phyloP scores from a whole-genome alignment of 345 rosid genomes.

The Gossypium sturtianum region DNA sequence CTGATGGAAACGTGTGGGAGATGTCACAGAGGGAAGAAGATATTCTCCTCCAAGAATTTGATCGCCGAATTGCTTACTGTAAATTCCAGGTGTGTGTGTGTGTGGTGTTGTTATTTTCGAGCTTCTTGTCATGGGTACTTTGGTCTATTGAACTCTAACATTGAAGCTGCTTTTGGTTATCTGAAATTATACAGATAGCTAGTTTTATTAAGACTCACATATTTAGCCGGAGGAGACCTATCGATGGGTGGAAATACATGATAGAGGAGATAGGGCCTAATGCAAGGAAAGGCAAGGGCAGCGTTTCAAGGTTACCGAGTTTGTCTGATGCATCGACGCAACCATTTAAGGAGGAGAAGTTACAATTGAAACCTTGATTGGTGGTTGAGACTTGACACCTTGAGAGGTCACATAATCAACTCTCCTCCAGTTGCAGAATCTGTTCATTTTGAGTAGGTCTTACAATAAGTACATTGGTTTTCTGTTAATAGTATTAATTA shows the following conservation, averaged over 20 bases:
- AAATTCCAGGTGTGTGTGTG: background rate
- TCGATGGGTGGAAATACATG: constrained; percentile 96
- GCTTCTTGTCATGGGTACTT: background rate
- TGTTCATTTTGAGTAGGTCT: no score
- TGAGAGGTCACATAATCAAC: no score
- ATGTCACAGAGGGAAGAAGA: constrained; percentile 98
- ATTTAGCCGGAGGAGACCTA: constrained; percentile 92
- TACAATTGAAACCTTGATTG: background rate
- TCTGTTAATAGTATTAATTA: no score
- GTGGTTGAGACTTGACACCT: no score
- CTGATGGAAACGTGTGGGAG: constrained; percentile 89
- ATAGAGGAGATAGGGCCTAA: constrained; percentile 96
- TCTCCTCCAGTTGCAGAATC: no score
- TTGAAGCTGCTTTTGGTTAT: background rate
- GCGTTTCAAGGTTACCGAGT: constrained; percentile 77
- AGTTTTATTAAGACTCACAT: constrained; percentile 92
- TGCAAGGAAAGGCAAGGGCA: constrained; percentile 86
- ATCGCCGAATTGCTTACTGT: constrained; percentile 19
- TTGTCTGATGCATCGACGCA: constrained; percentile 74
- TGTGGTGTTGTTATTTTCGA: background rate
- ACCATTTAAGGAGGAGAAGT: constrained; percentile 57
- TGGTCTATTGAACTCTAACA: background rate
- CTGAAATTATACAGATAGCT: constrained; percentile 59
- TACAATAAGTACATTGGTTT: no score
- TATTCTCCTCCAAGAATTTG: constrained; percentile 89